These are phyloP conservation scores for Capsella rubella DNA, from an alignment of 441 rosid species.

Conservation along the genomic window DNA sequence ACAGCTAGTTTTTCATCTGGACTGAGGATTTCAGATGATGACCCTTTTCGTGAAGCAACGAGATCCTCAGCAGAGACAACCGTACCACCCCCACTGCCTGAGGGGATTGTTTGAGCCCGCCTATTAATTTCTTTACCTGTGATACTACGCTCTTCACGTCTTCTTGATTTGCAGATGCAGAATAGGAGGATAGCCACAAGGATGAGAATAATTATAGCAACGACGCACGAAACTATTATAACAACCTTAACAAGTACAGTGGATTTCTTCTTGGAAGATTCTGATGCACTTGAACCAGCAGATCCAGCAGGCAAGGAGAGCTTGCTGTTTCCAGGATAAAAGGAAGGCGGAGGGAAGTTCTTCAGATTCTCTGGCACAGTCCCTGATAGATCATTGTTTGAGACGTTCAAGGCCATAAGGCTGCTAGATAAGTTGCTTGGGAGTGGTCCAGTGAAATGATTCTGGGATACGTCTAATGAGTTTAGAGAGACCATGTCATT, in stretches of 20 bases:
- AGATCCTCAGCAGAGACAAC: constrained; percentile 93
- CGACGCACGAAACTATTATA: constrained; percentile 76
- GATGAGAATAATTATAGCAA: constrained; percentile 71
- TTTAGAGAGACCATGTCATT: constrained; percentile 66
- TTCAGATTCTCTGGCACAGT: constrained; percentile 85
- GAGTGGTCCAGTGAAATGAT: constrained; percentile 79
- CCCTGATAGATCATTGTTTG: constrained; percentile 90
- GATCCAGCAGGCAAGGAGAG: constrained; percentile 70
- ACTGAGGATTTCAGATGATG: constrained; percentile 80
- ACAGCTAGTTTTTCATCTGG: constrained; percentile 80
- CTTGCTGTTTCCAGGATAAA: constrained; percentile 77
- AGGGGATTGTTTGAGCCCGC: constrained; percentile 57
- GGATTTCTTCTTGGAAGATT: constrained; percentile 58
- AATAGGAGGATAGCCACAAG: constrained; percentile 77
- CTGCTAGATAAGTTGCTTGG: constrained; percentile 71
- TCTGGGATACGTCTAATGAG: constrained; percentile 81
- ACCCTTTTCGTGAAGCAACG: constrained; percentile 74
- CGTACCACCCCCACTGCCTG: constrained; percentile 72
- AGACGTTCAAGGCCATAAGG: constrained; percentile 76
- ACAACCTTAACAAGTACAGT: constrained; percentile 67
- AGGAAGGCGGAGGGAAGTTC: constrained; percentile 76
- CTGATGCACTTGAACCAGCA: constrained; percentile 57
- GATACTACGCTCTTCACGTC: constrained; percentile 49
- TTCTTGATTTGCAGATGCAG: constrained; percentile 68
- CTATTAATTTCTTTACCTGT: constrained; percentile 56